phyloP scores from a whole-genome alignment of 257 asterid genomes.

The Penstemon eatonii region DNA sequence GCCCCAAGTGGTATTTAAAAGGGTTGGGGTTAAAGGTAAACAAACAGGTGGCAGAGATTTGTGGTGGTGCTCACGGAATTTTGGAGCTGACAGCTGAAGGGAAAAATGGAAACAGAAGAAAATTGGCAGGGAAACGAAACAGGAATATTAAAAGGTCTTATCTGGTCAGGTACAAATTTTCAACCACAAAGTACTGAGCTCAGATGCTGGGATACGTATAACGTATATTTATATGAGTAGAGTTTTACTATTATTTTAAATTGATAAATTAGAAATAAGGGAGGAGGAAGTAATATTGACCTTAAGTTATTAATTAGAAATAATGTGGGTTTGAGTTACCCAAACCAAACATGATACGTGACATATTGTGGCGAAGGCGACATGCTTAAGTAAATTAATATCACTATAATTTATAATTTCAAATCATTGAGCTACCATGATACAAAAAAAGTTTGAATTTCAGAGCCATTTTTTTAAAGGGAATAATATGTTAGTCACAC shows the following conservation, averaged over 20 bases:
- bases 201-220: not conserved
- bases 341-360: slow-evolving; percentile 30
- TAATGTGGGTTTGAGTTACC: not conserved
- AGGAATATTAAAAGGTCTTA: slow-evolving; percentile 5
- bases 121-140: slow-evolving; percentile 10
- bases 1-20: slow-evolving; percentile 6
- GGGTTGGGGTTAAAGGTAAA: not conserved
- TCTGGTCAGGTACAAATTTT: not conserved
- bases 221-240: no score
- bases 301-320: slow-evolving; percentile 5
- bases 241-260: not conserved
- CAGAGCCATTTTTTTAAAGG: no score
- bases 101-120: slow-evolving; percentile 11
- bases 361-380: slow-evolving; percentile 21
- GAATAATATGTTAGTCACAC: no score
- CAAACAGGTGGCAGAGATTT: slow-evolving; percentile 34
- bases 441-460: no score
- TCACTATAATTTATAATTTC: not conserved
- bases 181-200: not conserved
- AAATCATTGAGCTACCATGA: not conserved
- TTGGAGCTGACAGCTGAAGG: slow-evolving; percentile 25
- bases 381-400: slow-evolving; percentile 5
- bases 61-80: slow-evolving; percentile 36
- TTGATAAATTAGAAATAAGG: not conserved
- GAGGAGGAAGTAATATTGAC: slow-evolving; percentile 20